These are phyloP conservation scores for Melastoma candidum DNA, from an alignment of 441 rosid species.

Conservation along the genomic window DNA sequence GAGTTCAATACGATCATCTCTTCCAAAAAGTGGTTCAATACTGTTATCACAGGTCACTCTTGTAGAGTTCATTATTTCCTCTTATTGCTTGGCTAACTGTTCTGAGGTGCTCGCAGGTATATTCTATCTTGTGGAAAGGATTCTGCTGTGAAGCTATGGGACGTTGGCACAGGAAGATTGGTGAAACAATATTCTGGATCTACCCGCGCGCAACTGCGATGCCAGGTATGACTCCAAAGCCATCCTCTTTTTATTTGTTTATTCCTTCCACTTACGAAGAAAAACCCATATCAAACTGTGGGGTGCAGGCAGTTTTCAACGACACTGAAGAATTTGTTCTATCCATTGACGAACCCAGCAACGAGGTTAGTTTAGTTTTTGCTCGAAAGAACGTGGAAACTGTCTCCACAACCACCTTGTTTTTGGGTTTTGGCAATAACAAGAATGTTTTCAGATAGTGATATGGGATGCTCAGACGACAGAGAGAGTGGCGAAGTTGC, in stretches of 20 bases:
- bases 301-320: constrained; percentile 67
- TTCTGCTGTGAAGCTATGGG: constrained; percentile 75
- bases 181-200: constrained; percentile 74
- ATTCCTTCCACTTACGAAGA: background rate
- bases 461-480: constrained; percentile 72
- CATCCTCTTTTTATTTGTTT: constrained; percentile 1
- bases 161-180: constrained; percentile 65
- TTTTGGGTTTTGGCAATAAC: constrained; percentile 6
- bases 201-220: constrained; percentile 45
- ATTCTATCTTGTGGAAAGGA: constrained; percentile 82
- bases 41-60: no score
- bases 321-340: constrained; percentile 76
- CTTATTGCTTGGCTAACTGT: no score
- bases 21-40: no score
- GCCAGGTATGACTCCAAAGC: constrained; percentile 43
- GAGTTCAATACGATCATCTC: no score
- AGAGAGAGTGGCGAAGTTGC: constrained; percentile 68
- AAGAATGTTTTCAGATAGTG: constrained; percentile 40
- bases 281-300: constrained; percentile 7
- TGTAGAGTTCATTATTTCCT: no score
- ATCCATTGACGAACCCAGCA: constrained; percentile 47
- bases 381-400: no score
- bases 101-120: constrained; percentile 32
- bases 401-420: background rate
- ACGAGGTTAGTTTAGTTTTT: constrained; percentile 36